phyloP scores from a whole-genome alignment of 2,329 filamentous ascomycete species.

The Fusarium pseudonygamai region DNA sequence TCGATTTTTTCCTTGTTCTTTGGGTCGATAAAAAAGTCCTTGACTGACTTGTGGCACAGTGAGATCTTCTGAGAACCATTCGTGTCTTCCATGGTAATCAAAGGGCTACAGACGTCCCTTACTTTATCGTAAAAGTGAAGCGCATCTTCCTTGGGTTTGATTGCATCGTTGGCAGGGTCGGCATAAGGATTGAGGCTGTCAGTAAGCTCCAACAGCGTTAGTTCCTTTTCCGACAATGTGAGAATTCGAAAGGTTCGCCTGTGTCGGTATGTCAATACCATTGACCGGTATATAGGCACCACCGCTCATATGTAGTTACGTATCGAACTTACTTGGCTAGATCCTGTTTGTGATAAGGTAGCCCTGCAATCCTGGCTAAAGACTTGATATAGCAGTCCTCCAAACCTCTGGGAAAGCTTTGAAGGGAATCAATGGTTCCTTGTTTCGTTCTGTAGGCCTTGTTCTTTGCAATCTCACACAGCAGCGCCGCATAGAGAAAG shows the following conservation, averaged over 20 bases:
- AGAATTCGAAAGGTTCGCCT: background rate
- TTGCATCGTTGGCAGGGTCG: background rate
- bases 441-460: background rate
- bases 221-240: background rate
- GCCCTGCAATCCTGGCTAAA: background rate
- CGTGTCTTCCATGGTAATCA: background rate
- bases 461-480: background rate
- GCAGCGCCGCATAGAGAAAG: background rate
- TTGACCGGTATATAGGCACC: fast-evolving
- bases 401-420: background rate
- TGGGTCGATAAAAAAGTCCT: background rate
- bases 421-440: background rate
- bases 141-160: background rate
- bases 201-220: background rate
- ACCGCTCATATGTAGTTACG: fast-evolving
- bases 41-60: background rate
- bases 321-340: background rate
- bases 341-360: background rate
- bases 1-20: background rate
- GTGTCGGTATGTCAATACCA: background rate
- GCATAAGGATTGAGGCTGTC: background rate
- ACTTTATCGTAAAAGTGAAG: background rate
- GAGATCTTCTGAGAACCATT: background rate
- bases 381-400: background rate
- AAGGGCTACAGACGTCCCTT: background rate